Base-by-base conservation (phyloP, 345 rosid genomes). In the Hibiscus syriacus region DNA sequence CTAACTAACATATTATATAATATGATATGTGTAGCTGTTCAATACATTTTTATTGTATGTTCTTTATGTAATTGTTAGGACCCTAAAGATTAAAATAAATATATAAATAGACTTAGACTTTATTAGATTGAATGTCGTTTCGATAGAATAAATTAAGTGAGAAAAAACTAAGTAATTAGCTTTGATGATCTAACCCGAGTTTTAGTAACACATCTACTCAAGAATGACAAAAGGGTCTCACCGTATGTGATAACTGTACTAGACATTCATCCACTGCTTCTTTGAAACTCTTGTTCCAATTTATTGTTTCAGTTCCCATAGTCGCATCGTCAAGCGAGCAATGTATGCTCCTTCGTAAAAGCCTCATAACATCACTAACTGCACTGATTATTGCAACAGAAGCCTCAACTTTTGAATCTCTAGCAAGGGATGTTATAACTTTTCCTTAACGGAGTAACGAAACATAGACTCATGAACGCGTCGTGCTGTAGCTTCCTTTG, bases 401-500 rank as follows among this genome's bases (percentile, higher is more conserved):
- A 62, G 88, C 66, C 78, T 86, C 89, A 56, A 76, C 84, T 74
- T 81, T 83, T 75, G 96, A 85, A 55, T 74, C 85, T 69, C 83
- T 79, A 80, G 89, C 86, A 69, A 94, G 93, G 70, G 79, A 75
- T 45, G 90, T 73, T 67, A 89, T 86, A 74, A 92, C 89, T 80
- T 76, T 50, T 81, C 83, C 70, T 67, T 76, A 70, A 90, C 98
- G 30, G 92, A 90, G 73, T 86, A 87, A 64, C 91, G 92, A 76
- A 95, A 92, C 77, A 95, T 79, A 27, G 96, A 90, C 79, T 95
- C 99, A 20, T 92, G 76, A 69, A 95, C 84, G 16, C 92, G 94
- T 29, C 99, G 87, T 53, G 90, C 90, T 73, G 97, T 87, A 53
- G 90, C 98, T n/a, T 90, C 99, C 78, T 88, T 90, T 70, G 96